Evolutionary conservation across 1,284 basidiomycete species (phyloP), one percentile per base, ranked within the genome.

Genomic region (Heterobasidion irregulare): DNA sequence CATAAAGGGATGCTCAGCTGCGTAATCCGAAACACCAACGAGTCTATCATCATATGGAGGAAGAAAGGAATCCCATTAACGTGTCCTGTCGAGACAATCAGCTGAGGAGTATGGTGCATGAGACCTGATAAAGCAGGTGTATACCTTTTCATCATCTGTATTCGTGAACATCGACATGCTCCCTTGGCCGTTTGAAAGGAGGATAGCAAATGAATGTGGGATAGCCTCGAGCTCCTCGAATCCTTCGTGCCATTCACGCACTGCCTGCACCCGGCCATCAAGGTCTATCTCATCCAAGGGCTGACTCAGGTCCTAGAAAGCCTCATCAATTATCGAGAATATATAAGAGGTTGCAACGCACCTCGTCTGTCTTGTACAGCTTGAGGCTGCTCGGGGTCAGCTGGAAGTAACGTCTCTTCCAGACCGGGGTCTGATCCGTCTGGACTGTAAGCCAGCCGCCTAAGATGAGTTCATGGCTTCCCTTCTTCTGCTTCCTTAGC

Each of bases 211-310:
- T 0, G 87, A 84, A 62, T 84, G 73, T 2, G 83, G 77, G 47
- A 89, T 83, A 2, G 84, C 77, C 64, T 84, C 77, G 26, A 89
- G 68, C 53, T 88, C 84, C 58, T 89, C 87, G 57, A 80, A 86
- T 1, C 86, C 86, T 56, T 89, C 83, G 55, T 79, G 74, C 78
- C 83, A 86, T 62, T 89, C 87, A 53, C 75, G 73, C 54, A 86
- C 63, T 8, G 68, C 76, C 46, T 68, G 67, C 8, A 85, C 65
- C 15, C 71, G 64, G 13, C 72, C 75, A 2, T 75, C 70, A 36
- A 88, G 65, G 7, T 74, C 65, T 16, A 85, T 57, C 34, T 75
- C 68, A 46, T 86, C 82, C 47, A 83, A 56, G 0, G 58, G 58
- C 32, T 10, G n/a, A 36, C 33, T 50, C 6, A 19, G 61, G 56